Base-by-base conservation (phyloP, 116 monocot species). In the Posidonia oceanica region DNA sequence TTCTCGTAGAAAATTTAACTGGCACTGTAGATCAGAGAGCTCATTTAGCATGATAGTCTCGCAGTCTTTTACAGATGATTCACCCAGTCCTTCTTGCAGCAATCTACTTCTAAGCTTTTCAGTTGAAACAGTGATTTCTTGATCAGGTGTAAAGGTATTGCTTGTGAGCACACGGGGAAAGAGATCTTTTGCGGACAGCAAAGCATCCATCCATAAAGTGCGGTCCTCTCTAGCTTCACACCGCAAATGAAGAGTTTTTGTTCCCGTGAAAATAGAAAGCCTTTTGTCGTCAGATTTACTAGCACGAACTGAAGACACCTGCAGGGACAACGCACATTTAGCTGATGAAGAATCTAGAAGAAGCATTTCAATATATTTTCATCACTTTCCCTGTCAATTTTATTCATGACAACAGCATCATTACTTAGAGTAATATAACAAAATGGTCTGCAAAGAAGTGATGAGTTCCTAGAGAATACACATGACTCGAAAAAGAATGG, bases 251-350 rank as follows among this genome's bases (percentile, higher is more conserved):
- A 94, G 88, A 52, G 94, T 94, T 68, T 94, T 94, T 6, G 91
- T 94, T 14, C 94, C 94, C 48, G 91, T 82, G 64, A 90, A 94
- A 71, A 94, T 91, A 63, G 82, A 90, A 29, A 94, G 73, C 67
- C 94, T 88, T 81, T 88, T 94, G 64, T 94, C 94, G 82, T 94
- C 94, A 59, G 94, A 90, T 56, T 90, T 90, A 73, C 91, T 94
- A 63, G 86, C 81, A 59, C 94, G 94, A 70, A 94, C 68, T 10
- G 91, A 94, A 67, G 94, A 88, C 61, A 94, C 86, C 94, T 94
- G 85, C 74, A 81, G 58, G 36, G 36, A 20, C 39, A 56, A 74
- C 7, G 44, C 61, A 7, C 18, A 44, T n/a, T 39, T 38, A 13
- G 38, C 16, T 39, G 18, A 2, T 40, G n/a, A 3, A 36, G 3